These are phyloP conservation scores for Cucumis melo DNA, from an alignment of 306 rosid species.

Conservation along the genomic window DNA sequence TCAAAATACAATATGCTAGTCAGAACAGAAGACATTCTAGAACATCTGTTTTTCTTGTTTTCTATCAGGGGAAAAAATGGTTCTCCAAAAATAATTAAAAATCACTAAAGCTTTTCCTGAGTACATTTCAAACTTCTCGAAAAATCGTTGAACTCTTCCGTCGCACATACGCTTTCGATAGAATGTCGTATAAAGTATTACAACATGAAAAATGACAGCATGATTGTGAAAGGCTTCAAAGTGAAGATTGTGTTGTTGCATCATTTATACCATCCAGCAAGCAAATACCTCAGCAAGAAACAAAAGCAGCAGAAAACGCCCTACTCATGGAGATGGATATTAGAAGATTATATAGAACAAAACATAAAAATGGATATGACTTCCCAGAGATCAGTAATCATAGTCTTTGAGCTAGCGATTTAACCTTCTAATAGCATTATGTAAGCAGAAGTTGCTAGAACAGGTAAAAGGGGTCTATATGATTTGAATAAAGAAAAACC, in stretches of 20 bases:
- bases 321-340: conserved; percentile 16
- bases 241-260: not conserved
- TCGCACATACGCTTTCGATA: not conserved
- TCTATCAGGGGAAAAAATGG: not conserved
- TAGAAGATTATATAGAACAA: not conserved
- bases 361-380: not conserved
- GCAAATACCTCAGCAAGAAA: conserved; percentile 65
- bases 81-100: not conserved
- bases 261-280: conserved; percentile 97
- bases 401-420: not conserved
- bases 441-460: not conserved
- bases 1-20: not conserved
- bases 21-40: not conserved
- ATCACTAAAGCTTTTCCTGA: not conserved
- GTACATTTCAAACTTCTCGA: not conserved
- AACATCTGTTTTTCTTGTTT: not conserved
- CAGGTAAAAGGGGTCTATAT: not conserved
- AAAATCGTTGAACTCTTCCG: not conserved
- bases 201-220: not conserved
- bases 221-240: not conserved
- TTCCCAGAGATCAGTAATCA: not conserved
- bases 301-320: conserved; percentile 75
- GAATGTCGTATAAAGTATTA: not conserved
- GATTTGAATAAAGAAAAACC: not conserved
- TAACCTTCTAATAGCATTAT: not conserved